A percentile compares a stretch with the other conserved stretches of the same genome.
These are phyloP conservation scores for Ambrosiella beaveri DNA, from an alignment of 2,329 filamentous ascomycete genomes.

Conservation along the genomic window DNA sequence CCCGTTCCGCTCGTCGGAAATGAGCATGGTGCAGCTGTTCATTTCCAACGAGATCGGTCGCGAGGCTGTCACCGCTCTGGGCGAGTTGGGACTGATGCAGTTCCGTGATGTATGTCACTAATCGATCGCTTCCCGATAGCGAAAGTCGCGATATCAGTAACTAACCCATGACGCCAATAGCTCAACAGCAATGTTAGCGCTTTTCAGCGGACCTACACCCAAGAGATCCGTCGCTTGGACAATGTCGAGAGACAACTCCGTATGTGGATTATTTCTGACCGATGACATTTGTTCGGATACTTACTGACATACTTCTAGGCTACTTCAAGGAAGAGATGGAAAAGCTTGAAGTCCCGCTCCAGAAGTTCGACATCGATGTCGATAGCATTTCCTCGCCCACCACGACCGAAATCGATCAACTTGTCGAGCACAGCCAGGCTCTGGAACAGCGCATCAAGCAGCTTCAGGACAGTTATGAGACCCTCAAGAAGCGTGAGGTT, in stretches of 20 bases:
- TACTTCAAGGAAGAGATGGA: conserved; percentile 96
- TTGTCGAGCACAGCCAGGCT: conserved; percentile 79
- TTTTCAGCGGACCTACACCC: conserved; percentile 93
- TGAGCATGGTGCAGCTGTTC: conserved; percentile 99
- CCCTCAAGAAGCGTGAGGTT: conserved; percentile 89
- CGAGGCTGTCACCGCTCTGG: conserved; percentile 90
- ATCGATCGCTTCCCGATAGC: neutral
- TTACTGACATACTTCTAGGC: conserved; percentile 29
- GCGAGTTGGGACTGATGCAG: conserved; percentile 89
- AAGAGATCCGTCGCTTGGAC: conserved; percentile 90
- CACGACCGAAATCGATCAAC: conserved; percentile 88
- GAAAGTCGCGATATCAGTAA: neutral
- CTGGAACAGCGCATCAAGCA: conserved; percentile 82
- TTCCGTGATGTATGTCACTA: conserved; percentile 64
- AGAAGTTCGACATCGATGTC: conserved; percentile 79
- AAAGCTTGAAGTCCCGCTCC: conserved; percentile 69
- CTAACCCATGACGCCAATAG: conserved; percentile 28
- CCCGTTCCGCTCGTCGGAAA: conserved; percentile 98
- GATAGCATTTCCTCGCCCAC: conserved; percentile 75
- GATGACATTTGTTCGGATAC: neutral
- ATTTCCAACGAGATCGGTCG: conserved; percentile 97
- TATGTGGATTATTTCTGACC: conserved; percentile 35
- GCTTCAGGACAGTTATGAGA: conserved; percentile 96
- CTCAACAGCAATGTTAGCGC: conserved; percentile 84
- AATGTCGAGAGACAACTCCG: conserved; percentile 96